Evolutionary conservation across 2,329 filamentous ascomycete genomes (phyloP).

Genomic region (Drechslerella dactyloides): DNA sequence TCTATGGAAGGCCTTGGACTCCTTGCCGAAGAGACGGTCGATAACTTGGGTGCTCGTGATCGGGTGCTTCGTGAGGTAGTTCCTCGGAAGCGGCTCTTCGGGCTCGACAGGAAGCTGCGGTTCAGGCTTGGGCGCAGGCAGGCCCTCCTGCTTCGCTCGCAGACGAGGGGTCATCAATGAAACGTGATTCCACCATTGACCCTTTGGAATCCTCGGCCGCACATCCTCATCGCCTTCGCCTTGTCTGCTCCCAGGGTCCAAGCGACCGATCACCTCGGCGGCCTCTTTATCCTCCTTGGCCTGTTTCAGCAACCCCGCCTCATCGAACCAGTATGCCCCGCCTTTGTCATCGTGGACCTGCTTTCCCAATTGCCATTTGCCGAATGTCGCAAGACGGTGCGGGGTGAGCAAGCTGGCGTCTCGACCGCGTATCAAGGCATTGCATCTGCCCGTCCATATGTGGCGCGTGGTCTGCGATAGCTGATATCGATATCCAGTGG

Average conservation of each 20-base stretch:
- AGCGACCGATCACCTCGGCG: slow-evolving; percentile 8
- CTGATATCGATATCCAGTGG: slow-evolving; percentile 8
- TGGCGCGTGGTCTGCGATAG: slow-evolving; percentile 4
- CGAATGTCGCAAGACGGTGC: slow-evolving; percentile 4
- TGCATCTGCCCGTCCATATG: slow-evolving; percentile 7
- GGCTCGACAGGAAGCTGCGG: neutral
- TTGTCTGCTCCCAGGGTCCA: neutral
- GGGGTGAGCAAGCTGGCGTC: slow-evolving; percentile 7
- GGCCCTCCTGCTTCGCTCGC: slow-evolving; percentile 1
- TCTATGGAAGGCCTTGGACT: slow-evolving; percentile 21
- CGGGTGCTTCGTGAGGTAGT: slow-evolving; percentile 26
- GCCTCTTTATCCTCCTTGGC: slow-evolving; percentile 26
- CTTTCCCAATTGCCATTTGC: slow-evolving; percentile 1
- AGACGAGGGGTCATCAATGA: slow-evolving; percentile 9
- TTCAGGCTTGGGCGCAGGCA: neutral
- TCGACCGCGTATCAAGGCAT: slow-evolving; percentile 3
- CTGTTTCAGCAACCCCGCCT: slow-evolving; percentile 29
- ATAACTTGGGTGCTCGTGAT: slow-evolving; percentile 14
- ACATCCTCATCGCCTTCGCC: slow-evolving; percentile 33
- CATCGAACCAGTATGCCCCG: slow-evolving; percentile 18
- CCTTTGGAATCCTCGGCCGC: slow-evolving; percentile 17
- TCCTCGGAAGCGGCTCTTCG: slow-evolving; percentile 9
- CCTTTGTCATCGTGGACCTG: slow-evolving; percentile 11
- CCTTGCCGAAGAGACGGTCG: slow-evolving; percentile 21
- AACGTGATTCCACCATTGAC: slow-evolving; percentile 33